phyloP scores from a whole-genome alignment of 352 stramenopile genomes.

The Phytopythium ostracodes region DNA sequence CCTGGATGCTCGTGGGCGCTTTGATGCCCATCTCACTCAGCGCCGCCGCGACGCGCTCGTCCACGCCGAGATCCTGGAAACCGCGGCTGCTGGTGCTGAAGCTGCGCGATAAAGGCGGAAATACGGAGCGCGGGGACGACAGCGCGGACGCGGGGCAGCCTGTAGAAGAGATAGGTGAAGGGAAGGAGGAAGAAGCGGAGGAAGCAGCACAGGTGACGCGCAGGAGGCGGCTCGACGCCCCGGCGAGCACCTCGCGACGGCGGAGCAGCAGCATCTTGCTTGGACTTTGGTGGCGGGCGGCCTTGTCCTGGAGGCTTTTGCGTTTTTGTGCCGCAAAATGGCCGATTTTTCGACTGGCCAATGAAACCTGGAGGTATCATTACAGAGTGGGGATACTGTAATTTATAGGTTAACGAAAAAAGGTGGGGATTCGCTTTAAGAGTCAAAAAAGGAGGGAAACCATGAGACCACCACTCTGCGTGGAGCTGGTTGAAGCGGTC shows the following conservation, averaged over 20 bases:
- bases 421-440: no score
- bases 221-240: constrained; percentile 1
- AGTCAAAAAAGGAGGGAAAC: no score
- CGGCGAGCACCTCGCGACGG: not conserved
- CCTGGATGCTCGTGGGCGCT: constrained; percentile 46
- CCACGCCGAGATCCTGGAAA: constrained; percentile 44
- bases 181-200: not conserved
- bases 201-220: not conserved
- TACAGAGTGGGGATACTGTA: not conserved
- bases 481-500: no score
- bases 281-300: no score
- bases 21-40: constrained; percentile 48
- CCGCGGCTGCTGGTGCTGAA: constrained; percentile 9
- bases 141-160: not conserved
- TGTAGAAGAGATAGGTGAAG: not conserved
- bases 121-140: not conserved
- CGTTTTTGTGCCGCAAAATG: no score
- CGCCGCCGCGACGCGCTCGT: constrained; percentile 29
- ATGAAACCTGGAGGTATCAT: not conserved
- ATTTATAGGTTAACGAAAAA: no score
- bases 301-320: no score
- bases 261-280: not conserved
- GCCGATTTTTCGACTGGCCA: not conserved
- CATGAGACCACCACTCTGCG: no score
- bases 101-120: not conserved